Conservation (phyloP, 805 yeast species). For the Yarrowia phangngaensis region DNA sequence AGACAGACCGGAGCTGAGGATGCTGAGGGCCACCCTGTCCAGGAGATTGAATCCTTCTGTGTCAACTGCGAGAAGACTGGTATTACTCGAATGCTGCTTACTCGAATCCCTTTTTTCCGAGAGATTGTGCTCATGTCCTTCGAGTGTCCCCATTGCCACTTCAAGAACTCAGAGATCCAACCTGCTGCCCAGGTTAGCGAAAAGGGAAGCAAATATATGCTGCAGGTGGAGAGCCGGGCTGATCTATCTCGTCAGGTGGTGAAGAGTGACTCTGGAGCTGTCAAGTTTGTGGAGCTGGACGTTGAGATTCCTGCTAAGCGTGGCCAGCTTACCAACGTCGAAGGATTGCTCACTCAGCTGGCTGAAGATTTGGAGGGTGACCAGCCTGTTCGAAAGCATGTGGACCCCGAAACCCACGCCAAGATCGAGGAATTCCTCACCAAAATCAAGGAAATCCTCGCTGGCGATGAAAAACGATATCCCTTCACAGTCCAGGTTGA, state of each 20-base stretch:
- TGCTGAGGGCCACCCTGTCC: conserved; percentile 88
- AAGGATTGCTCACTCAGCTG: conserved; percentile 83
- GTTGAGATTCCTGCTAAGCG: conserved; percentile 93
- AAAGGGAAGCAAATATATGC: conserved; percentile 70
- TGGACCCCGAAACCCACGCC: conserved; percentile 69
- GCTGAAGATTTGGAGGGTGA: conserved; percentile 71
- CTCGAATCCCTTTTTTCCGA: conserved; percentile 85
- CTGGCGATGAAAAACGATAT: conserved; percentile 62
- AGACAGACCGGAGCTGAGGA: conserved; percentile 73
- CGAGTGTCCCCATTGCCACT: conserved; percentile 91
- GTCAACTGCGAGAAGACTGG: conserved; percentile 93
- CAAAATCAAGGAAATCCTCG: conserved; percentile 56
- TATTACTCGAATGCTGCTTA: conserved; percentile 72
- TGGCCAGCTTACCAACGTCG: conserved; percentile 89
- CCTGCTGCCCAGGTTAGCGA: conserved; percentile 92
- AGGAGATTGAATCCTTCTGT: conserved; percentile 90
- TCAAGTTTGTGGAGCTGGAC: conserved; percentile 77
- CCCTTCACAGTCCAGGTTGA: conserved; percentile 79
- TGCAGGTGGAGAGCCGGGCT: conserved; percentile 60
- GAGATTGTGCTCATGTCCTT: conserved; percentile 93
- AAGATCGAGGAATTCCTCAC: conserved; percentile 67
- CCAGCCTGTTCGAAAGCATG: conserved; percentile 71
- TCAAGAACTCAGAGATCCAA: conserved; percentile 88
- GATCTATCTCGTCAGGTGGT: conserved; percentile 90
- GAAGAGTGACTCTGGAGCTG: conserved; percentile 80